Percentiles rank a stretch among this genome's conserved stretches.
phyloP scores from a whole-genome alignment of 176 grass and related monocot genomes.

The Phyllostachys edulis region DNA sequence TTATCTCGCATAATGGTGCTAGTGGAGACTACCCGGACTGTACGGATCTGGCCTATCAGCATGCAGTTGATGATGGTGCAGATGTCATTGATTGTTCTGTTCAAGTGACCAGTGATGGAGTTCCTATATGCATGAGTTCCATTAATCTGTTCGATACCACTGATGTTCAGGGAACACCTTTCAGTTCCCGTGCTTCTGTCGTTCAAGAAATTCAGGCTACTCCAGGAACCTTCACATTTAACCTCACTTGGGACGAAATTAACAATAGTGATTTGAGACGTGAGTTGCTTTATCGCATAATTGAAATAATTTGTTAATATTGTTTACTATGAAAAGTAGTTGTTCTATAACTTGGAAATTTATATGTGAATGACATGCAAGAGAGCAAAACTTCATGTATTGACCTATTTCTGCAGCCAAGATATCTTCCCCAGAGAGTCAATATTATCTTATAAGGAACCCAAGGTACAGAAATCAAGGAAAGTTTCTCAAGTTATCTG shows the following conservation, averaged over 20 bases:
- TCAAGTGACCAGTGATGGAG: conserved; percentile 66
- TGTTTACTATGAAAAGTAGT: conserved; percentile 6
- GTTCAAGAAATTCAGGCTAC: conserved; percentile 27
- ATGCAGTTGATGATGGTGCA: conserved; percentile 65
- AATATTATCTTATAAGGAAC: conserved; percentile 45
- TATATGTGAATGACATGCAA: neutral
- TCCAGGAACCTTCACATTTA: conserved; percentile 78
- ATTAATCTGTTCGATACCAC: conserved; percentile 53
- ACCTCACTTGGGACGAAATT: conserved; percentile 68
- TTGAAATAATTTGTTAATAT: neutral
- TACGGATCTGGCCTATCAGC: conserved; percentile 67
- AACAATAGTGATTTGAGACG: conserved; percentile 49
- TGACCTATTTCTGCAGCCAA: conserved; percentile 42
- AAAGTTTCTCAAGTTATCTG: conserved; percentile 63
- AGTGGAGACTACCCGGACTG: conserved; percentile 84
- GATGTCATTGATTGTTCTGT: conserved; percentile 86
- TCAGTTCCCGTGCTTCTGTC: conserved; percentile 27
- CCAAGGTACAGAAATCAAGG: conserved; percentile 54
- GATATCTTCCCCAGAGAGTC: conserved; percentile 51
- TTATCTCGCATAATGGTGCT: conserved; percentile 83
- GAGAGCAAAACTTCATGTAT: conserved; percentile 9
- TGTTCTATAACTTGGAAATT: neutral
- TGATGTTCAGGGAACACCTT: conserved; percentile 46
- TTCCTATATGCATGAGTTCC: conserved; percentile 85
- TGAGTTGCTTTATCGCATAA: conserved; percentile 43